These are phyloP conservation scores for Jackrogersella minutella DNA, from an alignment of 495 filamentous ascomycete genomes.

Conservation along the genomic window DNA sequence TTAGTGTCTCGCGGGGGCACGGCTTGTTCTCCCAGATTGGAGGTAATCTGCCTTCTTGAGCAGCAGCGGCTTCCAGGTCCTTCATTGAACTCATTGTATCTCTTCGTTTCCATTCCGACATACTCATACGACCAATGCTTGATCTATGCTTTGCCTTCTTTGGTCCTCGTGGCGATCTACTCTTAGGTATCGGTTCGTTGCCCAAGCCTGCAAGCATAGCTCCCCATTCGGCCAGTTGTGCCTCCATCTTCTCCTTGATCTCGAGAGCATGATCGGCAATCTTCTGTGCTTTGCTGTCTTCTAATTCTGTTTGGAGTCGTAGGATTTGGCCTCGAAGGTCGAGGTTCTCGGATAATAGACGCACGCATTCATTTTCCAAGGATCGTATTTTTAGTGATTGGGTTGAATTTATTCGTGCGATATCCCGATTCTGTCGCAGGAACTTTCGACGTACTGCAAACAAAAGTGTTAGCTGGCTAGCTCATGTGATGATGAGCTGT, in stretches of 20 bases:
- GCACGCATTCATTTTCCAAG: constrained; percentile 84
- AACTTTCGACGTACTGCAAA: constrained; percentile 81
- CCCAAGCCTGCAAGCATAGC: constrained; percentile 70
- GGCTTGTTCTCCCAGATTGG: constrained; percentile 84
- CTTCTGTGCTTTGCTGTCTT: constrained; percentile 55
- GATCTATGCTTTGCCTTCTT: constrained; percentile 44
- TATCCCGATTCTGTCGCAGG: constrained; percentile 91
- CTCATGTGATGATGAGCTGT: background rate
- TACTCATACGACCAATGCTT: constrained; percentile 45
- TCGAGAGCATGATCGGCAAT: constrained; percentile 69
- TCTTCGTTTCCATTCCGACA: constrained; percentile 55
- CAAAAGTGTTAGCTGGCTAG: constrained; percentile 26
- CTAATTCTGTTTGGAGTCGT: constrained; percentile 71
- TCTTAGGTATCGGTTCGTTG: constrained; percentile 53
- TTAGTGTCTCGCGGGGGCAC: constrained; percentile 76
- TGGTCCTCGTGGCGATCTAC: constrained; percentile 46
- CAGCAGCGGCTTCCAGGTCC: constrained; percentile 61
- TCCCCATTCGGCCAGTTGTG: constrained; percentile 71
- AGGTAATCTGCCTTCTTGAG: constrained; percentile 73
- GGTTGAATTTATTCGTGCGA: constrained; percentile 87
- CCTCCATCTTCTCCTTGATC: constrained; percentile 74
- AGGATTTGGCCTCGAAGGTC: constrained; percentile 80
- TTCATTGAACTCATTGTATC: constrained; percentile 52
- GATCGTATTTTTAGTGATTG: constrained; percentile 89
- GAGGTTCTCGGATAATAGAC: constrained; percentile 87